phyloP scores from a whole-genome alignment of 345 rosid genomes.

The Citrus mangshanensis region DNA sequence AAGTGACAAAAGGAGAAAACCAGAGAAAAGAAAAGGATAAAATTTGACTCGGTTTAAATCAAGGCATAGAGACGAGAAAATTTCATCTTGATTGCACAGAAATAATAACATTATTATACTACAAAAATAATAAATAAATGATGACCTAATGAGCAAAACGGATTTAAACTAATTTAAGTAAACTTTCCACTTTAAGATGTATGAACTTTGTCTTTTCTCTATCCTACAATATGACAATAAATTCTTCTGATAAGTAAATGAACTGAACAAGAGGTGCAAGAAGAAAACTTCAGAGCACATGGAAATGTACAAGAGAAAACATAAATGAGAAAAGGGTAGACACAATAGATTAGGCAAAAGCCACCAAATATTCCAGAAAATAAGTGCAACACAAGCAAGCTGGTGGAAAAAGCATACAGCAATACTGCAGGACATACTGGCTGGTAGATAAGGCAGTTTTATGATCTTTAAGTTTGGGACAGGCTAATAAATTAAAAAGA shows the following conservation, averaged over 20 bases:
- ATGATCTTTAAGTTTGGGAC: background rate
- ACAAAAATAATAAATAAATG: background rate
- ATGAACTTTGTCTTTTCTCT: too few relatives aligned
- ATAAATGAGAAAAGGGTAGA: background rate
- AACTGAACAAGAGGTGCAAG: background rate
- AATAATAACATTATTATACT: background rate
- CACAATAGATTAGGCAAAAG: background rate
- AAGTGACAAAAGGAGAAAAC: background rate
- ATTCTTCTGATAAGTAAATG: background rate
- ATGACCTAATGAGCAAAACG: background rate
- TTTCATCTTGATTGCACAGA: background rate
- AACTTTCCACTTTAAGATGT: background rate
- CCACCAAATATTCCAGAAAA: background rate
- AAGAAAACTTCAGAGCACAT: background rate
- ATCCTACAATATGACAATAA: too few relatives aligned
- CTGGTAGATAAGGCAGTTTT: background rate
- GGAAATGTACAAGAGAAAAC: background rate
- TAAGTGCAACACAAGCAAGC: constrained; percentile 1
- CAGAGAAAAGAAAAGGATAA: background rate
- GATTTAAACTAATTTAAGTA: background rate
- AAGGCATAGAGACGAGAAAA: background rate
- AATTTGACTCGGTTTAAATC: background rate
- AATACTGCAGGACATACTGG: background rate
- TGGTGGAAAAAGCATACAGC: background rate
- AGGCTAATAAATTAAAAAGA: background rate